Evolutionary conservation across 2,329 filamentous ascomycete genomes (phyloP).

Genomic region (Geoglossum cookeanum): DNA sequence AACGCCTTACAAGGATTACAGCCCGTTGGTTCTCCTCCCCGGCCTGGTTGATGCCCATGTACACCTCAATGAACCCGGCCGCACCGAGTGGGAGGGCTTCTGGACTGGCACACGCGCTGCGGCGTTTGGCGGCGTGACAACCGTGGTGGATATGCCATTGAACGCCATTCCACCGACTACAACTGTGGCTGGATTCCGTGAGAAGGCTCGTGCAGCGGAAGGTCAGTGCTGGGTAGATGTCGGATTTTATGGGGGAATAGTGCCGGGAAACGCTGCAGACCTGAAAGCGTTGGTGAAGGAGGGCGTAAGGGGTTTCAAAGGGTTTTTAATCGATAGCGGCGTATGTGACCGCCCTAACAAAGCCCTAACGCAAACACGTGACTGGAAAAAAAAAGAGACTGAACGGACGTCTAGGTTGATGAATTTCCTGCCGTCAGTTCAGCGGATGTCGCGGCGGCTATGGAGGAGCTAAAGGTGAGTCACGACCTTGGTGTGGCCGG

Average conservation of each 20-base stretch:
- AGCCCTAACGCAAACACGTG: not conserved
- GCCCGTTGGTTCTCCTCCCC: conserved; percentile 66
- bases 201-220: conserved; percentile 67
- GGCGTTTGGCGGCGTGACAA: conserved; percentile 89
- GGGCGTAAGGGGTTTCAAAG: conserved; percentile 90
- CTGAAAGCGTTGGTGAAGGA: conserved; percentile 63
- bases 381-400: conserved; percentile 23
- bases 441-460: conserved; percentile 57
- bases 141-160: conserved; percentile 91
- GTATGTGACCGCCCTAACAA: conserved; percentile 33
- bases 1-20: conserved; percentile 64
- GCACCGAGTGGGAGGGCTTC: conserved; percentile 98
- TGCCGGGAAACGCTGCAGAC: conserved; percentile 72
- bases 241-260: conserved; percentile 90
- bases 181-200: conserved; percentile 59
- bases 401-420: conserved; percentile 24
- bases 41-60: conserved; percentile 94
- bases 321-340: conserved; percentile 90
- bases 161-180: conserved; percentile 96
- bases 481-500: not conserved
- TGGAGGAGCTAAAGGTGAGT: conserved; percentile 47
- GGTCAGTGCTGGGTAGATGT: conserved; percentile 97
- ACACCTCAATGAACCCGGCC: conserved; percentile 88
- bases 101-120: conserved; percentile 85
- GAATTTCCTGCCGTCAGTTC: conserved; percentile 88